These are phyloP conservation scores for Phenoliferia sp. DNA, from an alignment of 1,284 basidiomycete genomes.

Conservation along the genomic window DNA sequence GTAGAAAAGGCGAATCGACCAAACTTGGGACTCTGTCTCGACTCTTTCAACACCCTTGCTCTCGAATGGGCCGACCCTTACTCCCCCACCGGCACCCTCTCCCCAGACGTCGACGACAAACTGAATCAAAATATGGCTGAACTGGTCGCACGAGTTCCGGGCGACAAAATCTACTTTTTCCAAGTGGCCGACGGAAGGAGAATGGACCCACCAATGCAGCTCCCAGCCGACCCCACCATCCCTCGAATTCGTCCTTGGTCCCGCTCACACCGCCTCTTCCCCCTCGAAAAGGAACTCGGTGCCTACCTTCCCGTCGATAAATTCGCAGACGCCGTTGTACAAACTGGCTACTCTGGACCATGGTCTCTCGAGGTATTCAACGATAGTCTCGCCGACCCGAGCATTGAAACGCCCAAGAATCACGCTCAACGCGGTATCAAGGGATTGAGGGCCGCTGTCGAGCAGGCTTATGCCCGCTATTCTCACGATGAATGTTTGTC, in stretches of 20 bases:
- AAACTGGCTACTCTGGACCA: conserved; percentile 41
- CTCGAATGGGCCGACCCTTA: conserved; percentile 41
- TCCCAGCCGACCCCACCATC: conserved; percentile 37
- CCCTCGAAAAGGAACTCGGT: conserved; percentile 39
- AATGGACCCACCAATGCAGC: conserved; percentile 34
- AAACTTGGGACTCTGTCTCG: conserved; percentile 44
- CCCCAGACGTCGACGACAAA: conserved; percentile 32
- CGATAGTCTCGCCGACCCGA: conserved; percentile 34
- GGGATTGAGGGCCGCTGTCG: conserved; percentile 17
- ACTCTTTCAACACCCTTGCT: conserved; percentile 45
- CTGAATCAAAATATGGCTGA: conserved; percentile 27
- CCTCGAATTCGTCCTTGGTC: conserved; percentile 44
- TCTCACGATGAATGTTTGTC: too few species aligned
- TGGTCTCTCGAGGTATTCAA: conserved; percentile 45
- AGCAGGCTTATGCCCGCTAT: conserved; percentile 9
- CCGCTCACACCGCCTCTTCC: conserved; percentile 41
- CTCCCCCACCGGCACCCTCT: conserved; percentile 25
- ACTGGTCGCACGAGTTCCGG: conserved; percentile 29
- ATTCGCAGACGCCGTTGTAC: conserved; percentile 39
- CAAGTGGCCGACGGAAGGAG: conserved; percentile 43
- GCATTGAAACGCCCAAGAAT: conserved; percentile 29
- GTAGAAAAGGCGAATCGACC: conserved; percentile 36
- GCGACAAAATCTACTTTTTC: conserved; percentile 41
- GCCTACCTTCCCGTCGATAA: conserved; percentile 42
- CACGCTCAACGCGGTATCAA: conserved; percentile 38